These are phyloP conservation scores for Penicillium sp. DNA, from an alignment of 2,329 filamentous ascomycete genomes.

Conservation along the genomic window DNA sequence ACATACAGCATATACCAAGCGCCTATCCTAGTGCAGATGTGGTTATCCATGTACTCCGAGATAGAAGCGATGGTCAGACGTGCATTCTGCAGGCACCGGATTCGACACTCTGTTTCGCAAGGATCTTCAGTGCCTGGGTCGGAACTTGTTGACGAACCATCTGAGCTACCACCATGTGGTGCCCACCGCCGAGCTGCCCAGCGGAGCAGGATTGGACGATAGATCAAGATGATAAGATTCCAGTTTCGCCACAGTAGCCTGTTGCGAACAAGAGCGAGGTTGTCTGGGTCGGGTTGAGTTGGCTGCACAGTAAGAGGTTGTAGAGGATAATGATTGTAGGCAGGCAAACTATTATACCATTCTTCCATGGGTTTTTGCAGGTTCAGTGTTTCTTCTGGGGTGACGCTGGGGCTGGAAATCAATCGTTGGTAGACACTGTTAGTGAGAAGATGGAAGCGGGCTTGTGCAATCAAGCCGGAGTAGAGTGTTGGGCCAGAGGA, in stretches of 20 bases:
- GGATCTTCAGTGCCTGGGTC: slow-evolving; percentile 33
- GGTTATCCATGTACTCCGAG: slow-evolving; percentile 42
- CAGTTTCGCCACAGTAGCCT: slow-evolving; percentile 46
- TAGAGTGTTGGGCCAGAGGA: slow-evolving; percentile 44
- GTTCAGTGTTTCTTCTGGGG: slow-evolving; percentile 42
- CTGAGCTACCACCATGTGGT: slow-evolving; percentile 19
- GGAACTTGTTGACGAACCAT: slow-evolving; percentile 22
- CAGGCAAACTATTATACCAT: slow-evolving; percentile 44
- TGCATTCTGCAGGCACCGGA: slow-evolving; percentile 43
- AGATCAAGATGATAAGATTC: slow-evolving; percentile 47
- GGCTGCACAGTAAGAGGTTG: slow-evolving; percentile 21
- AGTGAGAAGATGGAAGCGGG: slow-evolving; percentile 46
- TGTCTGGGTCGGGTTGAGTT: slow-evolving; percentile 35
- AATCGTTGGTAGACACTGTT: slow-evolving; percentile 48
- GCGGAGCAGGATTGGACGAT: slow-evolving; percentile 44
- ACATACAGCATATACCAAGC: slow-evolving; percentile 47
- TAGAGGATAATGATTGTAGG: slow-evolving; percentile 40
- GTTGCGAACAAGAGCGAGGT: slow-evolving; percentile 41
- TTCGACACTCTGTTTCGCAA: slow-evolving; percentile 40
- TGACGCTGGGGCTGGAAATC: slow-evolving; percentile 44
- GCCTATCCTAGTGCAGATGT: slow-evolving; percentile 42
- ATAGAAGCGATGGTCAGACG: slow-evolving; percentile 45
- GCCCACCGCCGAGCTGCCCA: slow-evolving; percentile 41
- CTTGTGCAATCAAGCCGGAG: slow-evolving; percentile 44
- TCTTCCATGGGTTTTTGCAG: slow-evolving; percentile 46